Base-by-base conservation (phyloP, 306 rosid species). In the Prosopis cineraria region DNA sequence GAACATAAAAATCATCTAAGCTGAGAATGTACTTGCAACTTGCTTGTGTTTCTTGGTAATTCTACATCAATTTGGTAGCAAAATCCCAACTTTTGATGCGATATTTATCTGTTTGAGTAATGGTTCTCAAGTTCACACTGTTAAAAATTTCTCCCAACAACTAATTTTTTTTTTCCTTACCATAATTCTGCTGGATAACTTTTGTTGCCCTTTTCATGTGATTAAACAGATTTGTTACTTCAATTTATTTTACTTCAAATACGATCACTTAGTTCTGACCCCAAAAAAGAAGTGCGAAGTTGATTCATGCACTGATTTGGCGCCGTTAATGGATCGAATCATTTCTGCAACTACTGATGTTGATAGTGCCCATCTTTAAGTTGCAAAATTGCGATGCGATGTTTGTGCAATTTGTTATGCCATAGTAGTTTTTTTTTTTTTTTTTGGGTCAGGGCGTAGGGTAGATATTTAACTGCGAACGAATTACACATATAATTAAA, bases 101-200 rank as follows among this genome's bases (percentile, higher is more conserved):
- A 10, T 72, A 68, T 52, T 62, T 24, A 50, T 59, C 33, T 30
- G 24, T 17, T 73, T 60, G 1, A 19, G 66, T 19, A 56, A 22
- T 77, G 80, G 89, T 83, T 86, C 85, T 83, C 70, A 19, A 62
- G 44, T 36, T 85, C 68, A 30, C 30, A 43, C 40, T 0, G 11
- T 59, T 27, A 10, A 44, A 37, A 45, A 36, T 60, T 36, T 11
- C 34, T 53, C 41, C 7, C 45, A 30, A 44, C 72, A 47, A 39
- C 27, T 5, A 37, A 36, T n/a, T 64, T 52, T 24, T 9, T 14
- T 13, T 8, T 5, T n/a, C 40, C 20, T 40, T 13, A 1, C 22
- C 39, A 45, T 10, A 24, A 7, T 41, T 67, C 12, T 67, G 64
- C 16, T 66, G 45, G 16, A 0, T 11, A 41, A 27, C 5, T 40